phyloP scores from a whole-genome alignment of 768 basidiomycete genomes.

The Pleurotus pulmonarius region DNA sequence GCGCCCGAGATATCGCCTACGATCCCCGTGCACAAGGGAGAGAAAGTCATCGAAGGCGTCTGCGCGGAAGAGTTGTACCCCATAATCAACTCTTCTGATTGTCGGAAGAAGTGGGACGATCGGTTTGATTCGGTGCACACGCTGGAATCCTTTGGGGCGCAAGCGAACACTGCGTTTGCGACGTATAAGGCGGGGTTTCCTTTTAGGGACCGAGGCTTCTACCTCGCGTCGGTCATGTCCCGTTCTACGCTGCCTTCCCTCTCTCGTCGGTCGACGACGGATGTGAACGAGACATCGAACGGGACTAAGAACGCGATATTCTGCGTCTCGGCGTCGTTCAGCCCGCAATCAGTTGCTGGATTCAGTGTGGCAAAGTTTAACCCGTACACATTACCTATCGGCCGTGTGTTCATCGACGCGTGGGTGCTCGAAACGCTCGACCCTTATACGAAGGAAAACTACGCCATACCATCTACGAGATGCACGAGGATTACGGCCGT shows the following conservation, averaged over 20 bases:
- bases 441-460: conserved; percentile 91
- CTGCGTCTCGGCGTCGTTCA: conserved; percentile 80
- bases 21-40: conserved; percentile 83
- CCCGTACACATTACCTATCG: conserved; percentile 66
- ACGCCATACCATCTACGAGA: conserved; percentile 88
- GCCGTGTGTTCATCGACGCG: conserved; percentile 82
- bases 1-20: conserved; percentile 72
- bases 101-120: conserved; percentile 84
- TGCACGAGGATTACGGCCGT: conserved; percentile 83
- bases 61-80: conserved; percentile 88
- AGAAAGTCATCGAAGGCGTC: conserved; percentile 89
- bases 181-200: conserved; percentile 81
- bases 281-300: conserved; percentile 33
- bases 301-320: conserved; percentile 64
- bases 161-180: conserved; percentile 67
- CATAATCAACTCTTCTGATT: conserved; percentile 64
- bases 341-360: conserved; percentile 51
- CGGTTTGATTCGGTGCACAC: conserved; percentile 66
- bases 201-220: conserved; percentile 86
- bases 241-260: conserved; percentile 37
- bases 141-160: conserved; percentile 77
- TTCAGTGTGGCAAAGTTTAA: conserved; percentile 75
- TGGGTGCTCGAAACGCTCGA: conserved; percentile 98
- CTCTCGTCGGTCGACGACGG: conserved; percentile 40
- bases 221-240: conserved; percentile 75